Conservation (phyloP, 2,329 filamentous ascomycete species). For the Penicillium sumatraense region DNA sequence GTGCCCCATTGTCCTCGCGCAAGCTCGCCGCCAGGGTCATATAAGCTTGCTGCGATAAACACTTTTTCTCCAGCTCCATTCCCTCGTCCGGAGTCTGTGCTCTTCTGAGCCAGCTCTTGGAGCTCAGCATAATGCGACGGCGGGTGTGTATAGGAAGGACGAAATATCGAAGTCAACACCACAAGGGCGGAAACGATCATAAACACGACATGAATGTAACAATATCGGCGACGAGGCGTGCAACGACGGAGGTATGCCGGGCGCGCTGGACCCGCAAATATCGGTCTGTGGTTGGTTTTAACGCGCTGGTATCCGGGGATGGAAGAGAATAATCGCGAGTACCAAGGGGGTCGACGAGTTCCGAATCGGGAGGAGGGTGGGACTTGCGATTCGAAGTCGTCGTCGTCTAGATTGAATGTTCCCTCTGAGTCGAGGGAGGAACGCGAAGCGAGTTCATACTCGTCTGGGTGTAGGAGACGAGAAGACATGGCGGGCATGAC, state of each 20-base stretch:
- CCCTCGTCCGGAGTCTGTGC: slow-evolving; percentile 46
- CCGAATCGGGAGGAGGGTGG: slow-evolving; percentile 32
- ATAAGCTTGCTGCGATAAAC: slow-evolving; percentile 75
- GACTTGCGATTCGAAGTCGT: slow-evolving; percentile 46
- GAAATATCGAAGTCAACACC: slow-evolving; percentile 52
- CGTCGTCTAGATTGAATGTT: slow-evolving; percentile 48
- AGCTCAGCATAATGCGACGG: slow-evolving; percentile 57
- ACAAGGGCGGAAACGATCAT: slow-evolving; percentile 38
- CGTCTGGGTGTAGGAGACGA: slow-evolving; percentile 45
- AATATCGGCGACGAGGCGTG: slow-evolving; percentile 36
- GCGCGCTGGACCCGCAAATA: slow-evolving; percentile 27
- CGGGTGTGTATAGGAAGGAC: slow-evolving; percentile 61
- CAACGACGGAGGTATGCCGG: slow-evolving; percentile 34
- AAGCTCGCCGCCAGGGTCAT: slow-evolving; percentile 65
- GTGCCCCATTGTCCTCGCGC: slow-evolving; percentile 68
- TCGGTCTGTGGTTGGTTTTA: slow-evolving; percentile 29
- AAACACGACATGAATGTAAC: slow-evolving; percentile 32
- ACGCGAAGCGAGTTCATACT: slow-evolving; percentile 46
- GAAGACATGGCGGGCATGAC: slow-evolving; percentile 37
- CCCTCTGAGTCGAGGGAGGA: slow-evolving; percentile 46
- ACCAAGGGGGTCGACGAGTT: slow-evolving; percentile 25
- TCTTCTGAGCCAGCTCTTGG: slow-evolving; percentile 34
- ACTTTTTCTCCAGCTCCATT: slow-evolving; percentile 66
- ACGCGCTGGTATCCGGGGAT: slow-evolving; percentile 37
- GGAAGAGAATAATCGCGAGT: slow-evolving; percentile 34